phyloP scores from a whole-genome alignment of 1,139 yeast genomes.

The Saccharomyces hybrid region DNA sequence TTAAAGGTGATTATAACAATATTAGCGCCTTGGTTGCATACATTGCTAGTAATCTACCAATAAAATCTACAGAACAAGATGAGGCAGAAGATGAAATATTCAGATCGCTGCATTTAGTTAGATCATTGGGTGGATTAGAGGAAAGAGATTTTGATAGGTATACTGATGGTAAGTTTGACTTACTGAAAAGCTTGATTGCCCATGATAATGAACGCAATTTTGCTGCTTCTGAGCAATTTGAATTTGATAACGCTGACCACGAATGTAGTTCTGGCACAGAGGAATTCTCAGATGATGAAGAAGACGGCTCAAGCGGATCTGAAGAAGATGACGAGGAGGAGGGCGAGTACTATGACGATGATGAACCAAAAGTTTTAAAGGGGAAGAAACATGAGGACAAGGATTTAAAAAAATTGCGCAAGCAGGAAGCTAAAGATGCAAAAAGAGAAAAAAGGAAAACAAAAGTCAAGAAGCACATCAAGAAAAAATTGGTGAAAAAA shows the following conservation, averaged over 20 bases:
- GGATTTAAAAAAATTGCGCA: conserved; percentile 75
- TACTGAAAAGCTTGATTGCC: conserved; percentile 55
- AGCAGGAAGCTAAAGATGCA: conserved; percentile 73
- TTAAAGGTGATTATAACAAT: conserved; percentile 39
- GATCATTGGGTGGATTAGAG: conserved; percentile 61
- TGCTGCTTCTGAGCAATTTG: conserved; percentile 25
- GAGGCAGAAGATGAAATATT: conserved; percentile 79
- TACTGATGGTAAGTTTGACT: conserved; percentile 71
- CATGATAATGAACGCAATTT: conserved; percentile 30
- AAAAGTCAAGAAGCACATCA: conserved; percentile 86
- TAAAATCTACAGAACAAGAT: conserved; percentile 44
- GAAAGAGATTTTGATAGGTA: conserved; percentile 86
- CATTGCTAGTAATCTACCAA: conserved; percentile 40
- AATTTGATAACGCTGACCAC: conserved; percentile 11
- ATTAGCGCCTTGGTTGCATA: conserved; percentile 33
- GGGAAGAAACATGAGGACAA: conserved; percentile 81
- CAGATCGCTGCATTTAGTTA: conserved; percentile 76
- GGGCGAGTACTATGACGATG: conserved; percentile 29
- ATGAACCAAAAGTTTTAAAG: conserved; percentile 38
- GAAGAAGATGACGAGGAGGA: conserved; percentile 21
- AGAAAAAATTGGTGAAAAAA: conserved; percentile 67
- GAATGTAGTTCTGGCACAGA: conserved; percentile 14
- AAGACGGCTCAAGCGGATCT: conserved; percentile 14
- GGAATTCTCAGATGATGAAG: conserved; percentile 15
- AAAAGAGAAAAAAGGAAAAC: conserved; percentile 83